Evolutionary conservation across 805 yeast genomes (phyloP).

Genomic region (Saturnispora halmiae): DNA sequence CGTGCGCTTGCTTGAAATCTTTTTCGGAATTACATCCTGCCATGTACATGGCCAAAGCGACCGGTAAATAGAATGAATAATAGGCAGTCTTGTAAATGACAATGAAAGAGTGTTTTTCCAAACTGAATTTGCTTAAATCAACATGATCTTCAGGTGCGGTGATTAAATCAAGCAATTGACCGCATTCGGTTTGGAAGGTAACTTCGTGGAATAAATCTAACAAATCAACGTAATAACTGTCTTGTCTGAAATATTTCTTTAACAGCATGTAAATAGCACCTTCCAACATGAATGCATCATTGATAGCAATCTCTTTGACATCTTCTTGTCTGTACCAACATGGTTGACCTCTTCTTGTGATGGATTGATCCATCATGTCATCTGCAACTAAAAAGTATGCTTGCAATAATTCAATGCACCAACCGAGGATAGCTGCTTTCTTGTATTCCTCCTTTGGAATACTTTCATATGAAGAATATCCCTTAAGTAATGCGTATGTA

Average conservation of each 20-base stretch:
- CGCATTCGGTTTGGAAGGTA: conserved; percentile 95
- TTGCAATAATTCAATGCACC: conserved; percentile 91
- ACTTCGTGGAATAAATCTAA: conserved; percentile 94
- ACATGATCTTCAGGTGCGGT: conserved; percentile 96
- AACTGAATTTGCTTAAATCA: conserved; percentile 77
- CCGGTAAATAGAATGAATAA: conserved; percentile 95
- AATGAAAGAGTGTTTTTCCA: conserved; percentile 87
- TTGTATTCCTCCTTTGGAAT: conserved; percentile 60
- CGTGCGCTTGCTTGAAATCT: conserved; percentile 82
- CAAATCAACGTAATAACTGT: conserved; percentile 77
- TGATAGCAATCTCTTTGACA: conserved; percentile 91
- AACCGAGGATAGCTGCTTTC: conserved; percentile 82
- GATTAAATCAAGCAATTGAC: conserved; percentile 88
- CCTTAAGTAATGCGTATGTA: conserved; percentile 74
- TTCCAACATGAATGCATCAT: conserved; percentile 94
- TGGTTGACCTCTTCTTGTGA: conserved; percentile 97
- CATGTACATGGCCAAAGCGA: conserved; percentile 91
- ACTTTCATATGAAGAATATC: conserved; percentile 47
- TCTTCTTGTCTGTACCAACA: conserved; percentile 85
- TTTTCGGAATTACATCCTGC: conserved; percentile 63
- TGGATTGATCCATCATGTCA: conserved; percentile 95
- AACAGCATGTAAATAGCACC: conserved; percentile 84
- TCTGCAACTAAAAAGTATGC: conserved; percentile 97
- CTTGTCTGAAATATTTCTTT: conserved; percentile 79
- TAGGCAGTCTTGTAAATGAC: conserved; percentile 96